Conservation (phyloP, 2,329 filamentous ascomycete genomes). For the Delphinella strobiligena region DNA sequence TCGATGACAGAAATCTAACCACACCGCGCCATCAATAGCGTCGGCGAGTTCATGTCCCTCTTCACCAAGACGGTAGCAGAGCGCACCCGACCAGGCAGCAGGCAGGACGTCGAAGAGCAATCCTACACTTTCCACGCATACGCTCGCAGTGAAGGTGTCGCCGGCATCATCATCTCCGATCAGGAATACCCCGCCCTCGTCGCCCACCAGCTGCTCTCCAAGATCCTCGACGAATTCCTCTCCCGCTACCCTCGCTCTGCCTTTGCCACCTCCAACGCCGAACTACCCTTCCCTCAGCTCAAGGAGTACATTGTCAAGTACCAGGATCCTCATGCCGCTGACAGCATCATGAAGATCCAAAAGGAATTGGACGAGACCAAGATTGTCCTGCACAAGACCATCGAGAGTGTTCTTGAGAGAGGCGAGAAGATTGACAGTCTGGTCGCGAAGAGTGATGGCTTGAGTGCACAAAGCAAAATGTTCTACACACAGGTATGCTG, state of each 20-base stretch:
- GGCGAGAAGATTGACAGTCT: constrained; percentile 93
- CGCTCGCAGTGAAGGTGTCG: constrained; percentile 33
- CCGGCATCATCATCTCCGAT: constrained; percentile 36
- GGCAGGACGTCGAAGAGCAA: constrained; percentile 77
- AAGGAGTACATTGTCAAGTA: constrained; percentile 68
- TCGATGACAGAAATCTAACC: constrained; percentile 7
- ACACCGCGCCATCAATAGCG: too few relatives aligned
- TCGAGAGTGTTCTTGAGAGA: constrained; percentile 74
- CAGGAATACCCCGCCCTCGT: constrained; percentile 52
- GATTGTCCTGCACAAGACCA: constrained; percentile 93
- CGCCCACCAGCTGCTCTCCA: constrained; percentile 76
- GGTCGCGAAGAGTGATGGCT: constrained; percentile 81
- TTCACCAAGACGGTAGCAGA: constrained; percentile 83
- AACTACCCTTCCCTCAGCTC: constrained; percentile 57
- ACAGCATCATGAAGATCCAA: constrained; percentile 77
- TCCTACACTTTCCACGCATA: constrained; percentile 51
- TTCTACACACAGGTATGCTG: constrained; percentile 70
- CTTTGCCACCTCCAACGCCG: constrained; percentile 44
- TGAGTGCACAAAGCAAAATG: constrained; percentile 92
- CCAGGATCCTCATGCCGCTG: constrained; percentile 78
- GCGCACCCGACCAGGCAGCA: constrained; percentile 65
- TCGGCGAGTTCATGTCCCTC: constrained; percentile 65
- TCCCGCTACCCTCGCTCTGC: constrained; percentile 58
- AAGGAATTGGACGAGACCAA: constrained; percentile 96
- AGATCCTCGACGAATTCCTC: constrained; percentile 80